Evolutionary conservation across 495 filamentous ascomycete species (phyloP).

Genomic region (Schizothecium vesticola): DNA sequence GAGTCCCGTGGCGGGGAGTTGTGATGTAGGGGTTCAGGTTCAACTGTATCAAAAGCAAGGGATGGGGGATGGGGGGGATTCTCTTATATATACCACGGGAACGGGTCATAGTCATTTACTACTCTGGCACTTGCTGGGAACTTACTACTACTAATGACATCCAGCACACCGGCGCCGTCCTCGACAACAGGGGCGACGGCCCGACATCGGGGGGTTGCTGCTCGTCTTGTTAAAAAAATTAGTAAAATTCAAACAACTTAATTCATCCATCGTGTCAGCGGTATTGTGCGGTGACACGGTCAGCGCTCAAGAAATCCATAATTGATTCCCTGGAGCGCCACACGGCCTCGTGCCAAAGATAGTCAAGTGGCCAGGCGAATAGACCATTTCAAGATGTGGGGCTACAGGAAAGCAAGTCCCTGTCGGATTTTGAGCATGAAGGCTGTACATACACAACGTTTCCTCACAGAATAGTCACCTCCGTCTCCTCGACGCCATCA

Average conservation of each 20-base stretch:
- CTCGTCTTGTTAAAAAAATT: not conserved
- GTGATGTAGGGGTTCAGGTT: not conserved
- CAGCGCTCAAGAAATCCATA: too few relatives aligned
- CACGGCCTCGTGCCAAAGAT: too few relatives aligned
- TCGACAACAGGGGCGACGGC: not conserved
- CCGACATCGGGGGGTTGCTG: not conserved
- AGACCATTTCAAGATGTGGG: too few relatives aligned
- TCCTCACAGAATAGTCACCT: not conserved
- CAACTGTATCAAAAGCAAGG: slow-evolving; percentile 1
- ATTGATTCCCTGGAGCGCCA: too few relatives aligned
- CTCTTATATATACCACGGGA: not conserved
- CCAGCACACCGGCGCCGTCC: not conserved
- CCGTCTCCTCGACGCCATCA: not conserved
- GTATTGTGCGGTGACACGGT: too few relatives aligned
- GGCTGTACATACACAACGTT: too few relatives aligned
- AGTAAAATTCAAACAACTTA: not conserved
- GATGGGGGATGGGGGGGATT: not conserved
- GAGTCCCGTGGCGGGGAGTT: not conserved
- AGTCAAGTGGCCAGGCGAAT: too few relatives aligned
- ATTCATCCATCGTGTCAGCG: too few relatives aligned
- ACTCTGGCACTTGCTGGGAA: not conserved
- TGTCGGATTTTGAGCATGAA: too few relatives aligned
- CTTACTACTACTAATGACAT: not conserved
- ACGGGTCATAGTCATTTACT: not conserved
- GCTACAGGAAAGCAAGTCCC: too few relatives aligned